Base-by-base conservation (phyloP, 2,329 filamentous ascomycete genomes). In the Trichoderma arundinaceum region DNA sequence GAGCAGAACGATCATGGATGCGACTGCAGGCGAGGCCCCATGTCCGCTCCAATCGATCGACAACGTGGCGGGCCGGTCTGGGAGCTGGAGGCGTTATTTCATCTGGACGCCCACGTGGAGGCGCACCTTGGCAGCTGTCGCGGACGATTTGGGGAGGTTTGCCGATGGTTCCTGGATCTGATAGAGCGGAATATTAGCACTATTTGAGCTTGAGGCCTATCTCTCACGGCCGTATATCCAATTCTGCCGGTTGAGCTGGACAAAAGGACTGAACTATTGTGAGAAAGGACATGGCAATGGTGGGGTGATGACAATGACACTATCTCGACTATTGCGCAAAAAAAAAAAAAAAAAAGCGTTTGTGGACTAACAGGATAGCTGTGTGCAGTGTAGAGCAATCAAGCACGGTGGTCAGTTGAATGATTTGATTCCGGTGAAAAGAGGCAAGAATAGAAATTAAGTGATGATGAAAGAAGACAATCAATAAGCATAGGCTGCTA, bases 21-120 rank as follows among this genome's bases (percentile, higher is more conserved):
- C 22, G n/a, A 28, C 38, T 35, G 48, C 13, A 54, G 49, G 17
- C 38, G 32, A 54, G 13, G 56, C 41, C 64, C 64, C 64, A 59
- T 48, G 64, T 35, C 59, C 10, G 38, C 48, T 57, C 74, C 74
- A 76, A 76, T 76, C 60, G 69, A 73, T 71, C 60, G 63, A 64
- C 60, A 75, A 74, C 71, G 70, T 74, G 73, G 63, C 56, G 68
- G 67, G 64, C 68, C 58, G 58, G 39, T 48, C 57, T 22, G 57
- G 57, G 70, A 70, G 38, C 7, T 44, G 32, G 46, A 66, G 53
- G 33, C 43, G 51, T 46, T n/a, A 49, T 15, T 13, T 32, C 33
- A 41, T 35, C 62, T 39, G 41, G 19, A 12, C 28, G 46, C 46
- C 44, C 62, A 65, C 62, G 62, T 59, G 54, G 46, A 57, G 22